These are phyloP conservation scores for Botryobasidium botryosum DNA, from an alignment of 768 basidiomycete genomes.

Conservation along the genomic window DNA sequence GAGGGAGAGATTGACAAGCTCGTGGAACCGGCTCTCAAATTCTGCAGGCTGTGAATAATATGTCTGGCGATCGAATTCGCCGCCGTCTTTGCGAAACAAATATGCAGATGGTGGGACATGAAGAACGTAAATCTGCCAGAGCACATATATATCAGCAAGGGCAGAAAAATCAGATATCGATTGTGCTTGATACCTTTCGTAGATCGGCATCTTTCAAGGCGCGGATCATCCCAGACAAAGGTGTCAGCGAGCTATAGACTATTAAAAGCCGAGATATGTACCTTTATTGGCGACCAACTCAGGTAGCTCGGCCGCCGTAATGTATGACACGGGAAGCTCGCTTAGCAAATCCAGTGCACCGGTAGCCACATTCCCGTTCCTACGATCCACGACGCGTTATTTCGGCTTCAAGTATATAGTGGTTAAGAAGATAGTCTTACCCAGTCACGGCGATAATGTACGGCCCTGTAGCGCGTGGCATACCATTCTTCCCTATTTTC, in stretches of 20 bases:
- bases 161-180: neutral
- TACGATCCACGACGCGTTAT: constrained; percentile 17
- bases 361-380: constrained; percentile 65
- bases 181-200: constrained; percentile 30
- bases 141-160: neutral
- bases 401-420: constrained; percentile 1
- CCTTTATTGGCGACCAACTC: constrained; percentile 36
- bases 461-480: constrained; percentile 50
- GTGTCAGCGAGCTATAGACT: neutral
- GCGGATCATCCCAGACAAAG: neutral
- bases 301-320: constrained; percentile 40
- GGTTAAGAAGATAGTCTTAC: constrained; percentile 25
- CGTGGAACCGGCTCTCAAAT: constrained; percentile 51
- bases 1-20: constrained; percentile 30
- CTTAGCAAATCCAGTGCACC: constrained; percentile 57
- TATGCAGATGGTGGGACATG: constrained; percentile 47
- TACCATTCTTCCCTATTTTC: constrained; percentile 37
- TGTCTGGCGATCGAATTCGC: constrained; percentile 38
- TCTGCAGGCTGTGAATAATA: constrained; percentile 58
- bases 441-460: constrained; percentile 72
- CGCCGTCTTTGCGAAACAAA: constrained; percentile 32
- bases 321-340: constrained; percentile 48
- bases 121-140: constrained; percentile 52
- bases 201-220: constrained; percentile 32
- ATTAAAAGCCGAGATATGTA: constrained; percentile 16